These are phyloP conservation scores for Setaria viridis DNA, from an alignment of 202 grass and related monocot genomes.

Conservation along the genomic window DNA sequence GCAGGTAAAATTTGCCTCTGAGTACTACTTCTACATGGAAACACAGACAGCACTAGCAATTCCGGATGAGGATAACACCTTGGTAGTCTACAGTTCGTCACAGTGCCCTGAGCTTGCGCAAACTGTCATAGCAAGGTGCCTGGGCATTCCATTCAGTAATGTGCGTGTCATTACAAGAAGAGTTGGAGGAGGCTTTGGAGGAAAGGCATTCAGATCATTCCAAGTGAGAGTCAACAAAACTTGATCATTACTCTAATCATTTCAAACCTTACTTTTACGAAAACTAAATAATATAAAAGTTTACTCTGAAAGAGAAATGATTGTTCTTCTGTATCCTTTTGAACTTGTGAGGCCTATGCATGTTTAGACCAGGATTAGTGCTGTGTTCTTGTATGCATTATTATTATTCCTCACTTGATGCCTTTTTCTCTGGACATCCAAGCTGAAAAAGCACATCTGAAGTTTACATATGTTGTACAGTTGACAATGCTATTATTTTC, in stretches of 20 bases:
- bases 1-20: slow-evolving; percentile 80
- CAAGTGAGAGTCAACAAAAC: slow-evolving; percentile 46
- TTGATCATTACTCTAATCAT: not conserved
- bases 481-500: no score
- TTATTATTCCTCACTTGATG: not conserved
- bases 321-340: not conserved
- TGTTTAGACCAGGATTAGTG: not conserved
- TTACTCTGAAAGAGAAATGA: not conserved
- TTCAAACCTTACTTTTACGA: not conserved
- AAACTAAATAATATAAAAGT: not conserved
- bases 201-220: slow-evolving; percentile 62
- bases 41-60: slow-evolving; percentile 74
- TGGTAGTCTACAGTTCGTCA: slow-evolving; percentile 71
- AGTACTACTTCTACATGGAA: slow-evolving; percentile 93
- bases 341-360: slow-evolving; percentile 2
- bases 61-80: slow-evolving; percentile 87
- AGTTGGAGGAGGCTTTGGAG: slow-evolving; percentile 84
- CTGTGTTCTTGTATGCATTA: not conserved
- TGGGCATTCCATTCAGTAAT: slow-evolving; percentile 72
- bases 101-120: slow-evolving; percentile 68
- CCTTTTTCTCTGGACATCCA: not conserved
- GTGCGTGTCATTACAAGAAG: slow-evolving; percentile 90
- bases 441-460: not conserved
- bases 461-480: not conserved
- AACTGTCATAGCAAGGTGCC: slow-evolving; percentile 61